phyloP scores from a whole-genome alignment of 176 grass and related monocot genomes.

The Rhynchospora pubera region DNA sequence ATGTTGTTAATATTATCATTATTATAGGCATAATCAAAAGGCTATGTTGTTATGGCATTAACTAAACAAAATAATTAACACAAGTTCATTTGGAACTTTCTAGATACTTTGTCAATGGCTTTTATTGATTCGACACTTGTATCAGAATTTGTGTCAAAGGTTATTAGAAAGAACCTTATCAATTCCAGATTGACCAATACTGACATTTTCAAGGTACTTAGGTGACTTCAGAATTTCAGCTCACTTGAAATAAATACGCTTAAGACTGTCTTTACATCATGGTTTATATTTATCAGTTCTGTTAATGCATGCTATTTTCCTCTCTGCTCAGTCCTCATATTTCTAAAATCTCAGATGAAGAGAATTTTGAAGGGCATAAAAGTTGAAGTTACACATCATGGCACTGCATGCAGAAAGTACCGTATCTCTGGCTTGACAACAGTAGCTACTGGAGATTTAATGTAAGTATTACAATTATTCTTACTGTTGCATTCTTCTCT shows the following conservation, averaged over 20 bases:
- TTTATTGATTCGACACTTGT: conserved; percentile 39
- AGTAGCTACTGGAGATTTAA: conserved; percentile 1
- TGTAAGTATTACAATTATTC: conserved; percentile 10
- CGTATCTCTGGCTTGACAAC: conserved; percentile 27
- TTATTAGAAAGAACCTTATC: conserved; percentile 18
- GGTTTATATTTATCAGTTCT: not conserved
- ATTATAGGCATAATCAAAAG: not conserved
- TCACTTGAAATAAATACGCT: not conserved
- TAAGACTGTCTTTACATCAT: not conserved
- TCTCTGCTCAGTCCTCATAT: not conserved
- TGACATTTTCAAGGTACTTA: conserved; percentile 33
- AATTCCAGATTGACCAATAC: not conserved
- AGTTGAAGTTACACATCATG: conserved; percentile 50
- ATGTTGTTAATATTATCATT: not conserved
- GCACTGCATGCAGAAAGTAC: conserved; percentile 23
- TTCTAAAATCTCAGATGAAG: conserved; percentile 35
- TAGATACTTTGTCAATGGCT: conserved; percentile 51
- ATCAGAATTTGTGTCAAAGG: conserved; percentile 24
- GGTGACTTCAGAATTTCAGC: not conserved
- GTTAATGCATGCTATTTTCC: not conserved
- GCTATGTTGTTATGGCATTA: too few relatives aligned
- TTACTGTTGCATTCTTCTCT: not conserved
- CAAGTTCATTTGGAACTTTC: not conserved
- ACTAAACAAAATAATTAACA: not conserved
- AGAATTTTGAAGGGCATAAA: conserved; percentile 43